Base-by-base conservation (phyloP, 805 yeast genomes). In the Candida qinlingensis region DNA sequence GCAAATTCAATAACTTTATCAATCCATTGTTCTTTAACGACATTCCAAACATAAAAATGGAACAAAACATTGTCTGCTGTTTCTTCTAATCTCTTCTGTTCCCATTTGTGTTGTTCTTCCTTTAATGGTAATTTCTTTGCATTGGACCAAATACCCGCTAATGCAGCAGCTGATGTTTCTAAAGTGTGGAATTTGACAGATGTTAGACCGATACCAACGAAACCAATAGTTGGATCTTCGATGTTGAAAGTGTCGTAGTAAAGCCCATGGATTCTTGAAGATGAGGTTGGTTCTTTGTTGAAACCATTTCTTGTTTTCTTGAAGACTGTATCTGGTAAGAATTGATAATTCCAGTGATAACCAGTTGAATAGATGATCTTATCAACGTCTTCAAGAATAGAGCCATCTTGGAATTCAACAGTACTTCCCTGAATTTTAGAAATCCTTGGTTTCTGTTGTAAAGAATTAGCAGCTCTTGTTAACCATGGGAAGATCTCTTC, bases 71-170 rank as follows among this genome's bases (percentile, higher is more conserved):
- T 49, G 40, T 51, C 51, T 2, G 53, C 70, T 3, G 57, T 54
- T 7, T 48, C 50, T 10, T 54, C 57, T 7, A 66, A 43, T 44
- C 65, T 55, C 5, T 61, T 51, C 9, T 49, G 33, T 41, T 63
- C 68, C 69, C 74, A 70, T 19, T 58, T 49, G 6, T 36, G 41
- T 54, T 76, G 79, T 13, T 68, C 74, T 37, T 66, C 66, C 25
- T 57, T 50, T 0, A 68, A 40, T 1, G 81, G 81, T 13, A 76
- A 58, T n/a, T 48, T n/a, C 37, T 58, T 65, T 27, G 66, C 64
- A n/a, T 67, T 66, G 1, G 78, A 65, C 77, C 80, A 77, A 5
- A 75, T 73, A 19, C 81, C 82, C 9, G 81, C 79, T 42, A 77
- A 63, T 0, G 79, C 80, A 29, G 76, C 71, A 2, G 78, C 77